Evolutionary conservation across 192 early-diverging fungal genomes (phyloP).

Genomic region (Jimgerdemannia flammicorona): DNA sequence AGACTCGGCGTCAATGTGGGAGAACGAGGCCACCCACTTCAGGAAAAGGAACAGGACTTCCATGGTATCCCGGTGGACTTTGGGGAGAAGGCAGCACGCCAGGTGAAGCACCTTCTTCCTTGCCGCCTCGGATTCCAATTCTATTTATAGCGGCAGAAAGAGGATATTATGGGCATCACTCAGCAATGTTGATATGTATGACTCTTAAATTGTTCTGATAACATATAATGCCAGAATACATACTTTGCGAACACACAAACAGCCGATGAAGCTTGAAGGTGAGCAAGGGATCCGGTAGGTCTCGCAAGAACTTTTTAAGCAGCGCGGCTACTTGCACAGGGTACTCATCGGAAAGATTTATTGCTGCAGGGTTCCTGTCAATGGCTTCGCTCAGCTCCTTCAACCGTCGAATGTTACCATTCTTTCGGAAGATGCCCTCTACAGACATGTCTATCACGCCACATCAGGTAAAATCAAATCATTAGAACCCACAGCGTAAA

Average conservation of each 20-base stretch:
- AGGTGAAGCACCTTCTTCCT: conserved; percentile 75
- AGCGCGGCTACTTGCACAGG: conserved; percentile 92
- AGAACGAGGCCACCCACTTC: conserved; percentile 78
- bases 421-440: conserved; percentile 97
- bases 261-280: conserved; percentile 85
- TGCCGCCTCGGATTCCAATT: conserved; percentile 42
- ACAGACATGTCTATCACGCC: conserved; percentile 60
- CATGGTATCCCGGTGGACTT: conserved; percentile 87
- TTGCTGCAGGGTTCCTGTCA: conserved; percentile 76
- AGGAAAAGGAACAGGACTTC: conserved; percentile 90
- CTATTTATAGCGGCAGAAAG: conserved; percentile 17
- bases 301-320: conserved; percentile 94
- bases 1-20: conserved; percentile 60
- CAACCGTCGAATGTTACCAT: conserved; percentile 91
- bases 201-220: background rate
- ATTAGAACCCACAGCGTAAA: background rate
- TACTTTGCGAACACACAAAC: conserved; percentile 71
- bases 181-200: background rate
- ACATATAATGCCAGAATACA: conserved; percentile 21
- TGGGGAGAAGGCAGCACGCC: conserved; percentile 81
- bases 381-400: conserved; percentile 82
- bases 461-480: conserved; percentile 7
- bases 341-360: conserved; percentile 64
- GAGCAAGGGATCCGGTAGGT: conserved; percentile 92
- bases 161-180: background rate